A percentile compares a stretch with the other conserved stretches of the same genome.
Conservation (phyloP, 2,329 filamentous ascomycete genomes). For the Delphinella strobiligena region DNA sequence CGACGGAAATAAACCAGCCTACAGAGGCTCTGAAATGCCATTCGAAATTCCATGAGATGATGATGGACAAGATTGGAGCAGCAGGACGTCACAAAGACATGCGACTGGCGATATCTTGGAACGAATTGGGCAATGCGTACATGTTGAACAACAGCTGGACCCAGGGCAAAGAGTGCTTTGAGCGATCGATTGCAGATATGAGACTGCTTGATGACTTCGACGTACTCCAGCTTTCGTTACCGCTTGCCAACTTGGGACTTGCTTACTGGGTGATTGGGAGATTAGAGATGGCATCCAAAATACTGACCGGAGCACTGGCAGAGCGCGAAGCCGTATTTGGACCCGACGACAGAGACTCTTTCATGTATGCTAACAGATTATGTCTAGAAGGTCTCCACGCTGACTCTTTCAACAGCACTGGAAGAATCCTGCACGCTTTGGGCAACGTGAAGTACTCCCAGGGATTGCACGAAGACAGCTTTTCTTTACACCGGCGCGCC, state of each 20-base stretch:
- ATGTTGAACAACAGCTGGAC: constrained; percentile 12
- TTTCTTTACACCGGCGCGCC: constrained; percentile 7
- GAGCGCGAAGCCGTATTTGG: background rate
- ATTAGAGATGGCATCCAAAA: constrained; percentile 7
- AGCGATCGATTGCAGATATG: background rate
- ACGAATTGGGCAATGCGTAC: constrained; percentile 12
- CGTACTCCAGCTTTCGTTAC: constrained; percentile 9
- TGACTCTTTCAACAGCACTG: background rate
- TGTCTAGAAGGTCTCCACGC: background rate
- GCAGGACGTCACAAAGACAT: constrained; percentile 4
- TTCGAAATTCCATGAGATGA: background rate
- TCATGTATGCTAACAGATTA: background rate
- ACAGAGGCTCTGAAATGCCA: constrained; percentile 8
- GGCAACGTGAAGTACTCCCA: background rate
- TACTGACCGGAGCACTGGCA: background rate
- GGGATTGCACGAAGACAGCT: constrained; percentile 1
- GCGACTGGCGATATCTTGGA: constrained; percentile 13
- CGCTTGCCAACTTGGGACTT: constrained; percentile 13
- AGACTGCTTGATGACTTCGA: constrained; percentile 9
- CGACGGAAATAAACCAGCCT: constrained; percentile 12
- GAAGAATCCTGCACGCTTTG: background rate
- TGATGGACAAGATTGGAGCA: background rate
- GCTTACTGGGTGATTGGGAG: constrained; percentile 13
- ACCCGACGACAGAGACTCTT: background rate
- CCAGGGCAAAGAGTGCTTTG: constrained; percentile 9